phyloP scores from a whole-genome alignment of 192 early-diverging fungal genomes.

The Entrophospora sp. region DNA sequence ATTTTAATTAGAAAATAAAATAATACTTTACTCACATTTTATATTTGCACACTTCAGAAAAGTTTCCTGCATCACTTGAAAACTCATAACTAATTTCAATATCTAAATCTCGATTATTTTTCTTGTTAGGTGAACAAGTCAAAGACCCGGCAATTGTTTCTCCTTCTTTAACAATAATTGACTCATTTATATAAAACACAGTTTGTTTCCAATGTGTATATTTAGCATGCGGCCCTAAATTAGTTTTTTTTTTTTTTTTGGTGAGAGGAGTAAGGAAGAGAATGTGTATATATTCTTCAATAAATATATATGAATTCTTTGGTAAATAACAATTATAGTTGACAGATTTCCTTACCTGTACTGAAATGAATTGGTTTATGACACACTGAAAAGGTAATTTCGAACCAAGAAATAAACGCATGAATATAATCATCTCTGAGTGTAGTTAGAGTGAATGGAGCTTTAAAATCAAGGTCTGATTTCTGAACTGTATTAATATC shows the following conservation, averaged over 20 bases:
- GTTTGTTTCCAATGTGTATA: constrained; percentile 99
- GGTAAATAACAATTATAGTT: background rate
- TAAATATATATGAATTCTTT: background rate
- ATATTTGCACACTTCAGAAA: constrained; percentile 36
- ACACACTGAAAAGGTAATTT: constrained; percentile 72
- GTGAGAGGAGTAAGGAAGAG: background rate
- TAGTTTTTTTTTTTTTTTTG: no score
- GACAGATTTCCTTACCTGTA: constrained; percentile 25
- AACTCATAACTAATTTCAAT: constrained; percentile 60
- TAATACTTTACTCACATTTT: constrained; percentile 27
- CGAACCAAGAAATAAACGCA: constrained; percentile 87
- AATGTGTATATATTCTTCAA: no score
- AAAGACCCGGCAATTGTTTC: constrained; percentile 58
- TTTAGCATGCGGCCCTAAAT: constrained; percentile 61
- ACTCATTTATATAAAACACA: constrained; percentile 64
- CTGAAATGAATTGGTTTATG: constrained; percentile 43
- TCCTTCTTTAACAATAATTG: constrained; percentile 70
- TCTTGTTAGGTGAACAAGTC: constrained; percentile 54
- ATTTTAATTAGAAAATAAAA: background rate
- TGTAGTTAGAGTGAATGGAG: constrained; percentile 57
- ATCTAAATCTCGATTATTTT: constrained; percentile 91
- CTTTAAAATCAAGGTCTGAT: constrained; percentile 64
- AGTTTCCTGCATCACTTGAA: constrained; percentile 23
- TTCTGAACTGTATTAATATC: constrained; percentile 61
- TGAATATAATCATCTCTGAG: constrained; percentile 58